phyloP scores from a whole-genome alignment of 495 filamentous ascomycete genomes.

The Podospora conica region DNA sequence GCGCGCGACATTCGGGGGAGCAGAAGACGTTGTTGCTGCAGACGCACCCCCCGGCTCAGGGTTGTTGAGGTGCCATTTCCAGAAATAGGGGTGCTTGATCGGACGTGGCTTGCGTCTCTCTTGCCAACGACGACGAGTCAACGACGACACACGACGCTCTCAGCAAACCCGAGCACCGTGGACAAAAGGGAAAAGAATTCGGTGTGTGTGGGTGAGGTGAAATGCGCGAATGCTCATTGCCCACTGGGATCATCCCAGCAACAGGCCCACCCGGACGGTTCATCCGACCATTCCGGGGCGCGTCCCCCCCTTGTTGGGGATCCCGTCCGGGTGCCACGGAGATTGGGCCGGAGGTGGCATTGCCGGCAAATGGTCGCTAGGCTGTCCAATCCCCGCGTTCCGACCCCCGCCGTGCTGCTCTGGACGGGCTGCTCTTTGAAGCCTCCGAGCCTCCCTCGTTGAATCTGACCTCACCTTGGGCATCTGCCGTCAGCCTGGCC shows the following conservation, averaged over 20 bases:
- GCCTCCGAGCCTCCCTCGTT: background rate
- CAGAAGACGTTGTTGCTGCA: background rate
- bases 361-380: slow-evolving; percentile 10
- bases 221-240: slow-evolving; percentile 4
- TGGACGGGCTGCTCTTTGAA: background rate
- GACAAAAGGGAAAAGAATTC: background rate
- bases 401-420: background rate
- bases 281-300: slow-evolving; percentile 25
- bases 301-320: slow-evolving; percentile 12
- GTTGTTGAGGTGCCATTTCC: background rate
- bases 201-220: background rate
- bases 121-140: background rate
- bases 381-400: slow-evolving; percentile 5
- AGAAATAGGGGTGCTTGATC: slow-evolving; percentile 7
- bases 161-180: slow-evolving; percentile 4
- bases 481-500: slow-evolving; percentile 3
- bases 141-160: background rate
- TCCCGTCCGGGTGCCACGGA: slow-evolving; percentile 12
- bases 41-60: background rate
- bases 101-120: slow-evolving; percentile 1
- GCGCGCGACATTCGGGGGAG: background rate
- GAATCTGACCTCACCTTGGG: slow-evolving; percentile 2
- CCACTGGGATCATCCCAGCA: background rate
- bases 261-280: slow-evolving; percentile 16
- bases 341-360: slow-evolving; percentile 13